phyloP scores from a whole-genome alignment of 768 basidiomycete species.

The Pleurotus tuber-regium region DNA sequence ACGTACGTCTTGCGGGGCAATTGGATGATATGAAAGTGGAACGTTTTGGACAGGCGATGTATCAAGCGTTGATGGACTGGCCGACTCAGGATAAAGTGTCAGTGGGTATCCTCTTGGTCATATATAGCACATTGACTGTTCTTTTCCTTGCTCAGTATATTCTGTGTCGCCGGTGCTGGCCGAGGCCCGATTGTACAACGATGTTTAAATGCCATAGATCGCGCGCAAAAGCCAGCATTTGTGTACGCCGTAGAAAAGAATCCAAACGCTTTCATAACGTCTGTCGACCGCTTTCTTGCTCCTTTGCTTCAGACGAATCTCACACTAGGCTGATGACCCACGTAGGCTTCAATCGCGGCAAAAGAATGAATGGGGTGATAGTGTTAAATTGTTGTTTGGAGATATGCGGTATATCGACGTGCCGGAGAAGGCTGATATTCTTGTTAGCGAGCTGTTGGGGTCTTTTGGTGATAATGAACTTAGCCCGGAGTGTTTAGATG shows the following conservation, averaged over 20 bases:
- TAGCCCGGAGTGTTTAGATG: constrained; percentile 97
- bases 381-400: constrained; percentile 83
- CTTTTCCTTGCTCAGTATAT: constrained; percentile 46
- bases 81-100: constrained; percentile 61
- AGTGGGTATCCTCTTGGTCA: constrained; percentile 22
- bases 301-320: background rate
- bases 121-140: background rate
- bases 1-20: constrained; percentile 12
- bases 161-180: constrained; percentile 94
- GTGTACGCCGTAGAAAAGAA: constrained; percentile 97
- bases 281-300: constrained; percentile 30
- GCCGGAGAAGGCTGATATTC: constrained; percentile 87
- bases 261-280: constrained; percentile 94
- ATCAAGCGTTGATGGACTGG: constrained; percentile 73
- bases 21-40: constrained; percentile 10
- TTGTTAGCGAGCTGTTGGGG: constrained; percentile 94
- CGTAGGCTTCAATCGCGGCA: constrained; percentile 85
- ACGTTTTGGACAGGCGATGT: constrained; percentile 62
- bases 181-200: constrained; percentile 90
- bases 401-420: constrained; percentile 88
- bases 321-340: constrained; percentile 14
- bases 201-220: constrained; percentile 71
- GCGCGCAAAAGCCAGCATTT: constrained; percentile 56
- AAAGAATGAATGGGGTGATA: constrained; percentile 76
- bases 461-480: constrained; percentile 99